Evolutionary conservation across 768 basidiomycete genomes (phyloP).

Genomic region (Lanmaoa pseudosensibilis): DNA sequence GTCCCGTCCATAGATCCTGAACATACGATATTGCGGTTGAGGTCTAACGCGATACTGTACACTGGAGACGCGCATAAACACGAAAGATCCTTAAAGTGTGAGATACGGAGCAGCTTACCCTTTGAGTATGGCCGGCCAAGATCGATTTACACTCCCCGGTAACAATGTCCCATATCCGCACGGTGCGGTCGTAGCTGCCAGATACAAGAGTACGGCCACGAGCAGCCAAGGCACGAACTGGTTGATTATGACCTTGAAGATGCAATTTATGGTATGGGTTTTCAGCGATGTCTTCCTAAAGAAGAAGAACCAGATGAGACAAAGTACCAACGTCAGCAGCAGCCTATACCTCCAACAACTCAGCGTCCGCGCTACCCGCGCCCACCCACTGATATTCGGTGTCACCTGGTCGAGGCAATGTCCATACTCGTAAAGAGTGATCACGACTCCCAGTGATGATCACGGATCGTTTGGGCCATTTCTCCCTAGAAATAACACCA

Average conservation of each 20-base stretch:
- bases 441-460: constrained; percentile 76
- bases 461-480: constrained; percentile 67
- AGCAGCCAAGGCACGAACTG: constrained; percentile 90
- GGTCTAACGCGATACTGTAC: constrained; percentile 92
- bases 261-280: constrained; percentile 91
- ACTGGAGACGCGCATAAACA: constrained; percentile 49
- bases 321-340: not conserved
- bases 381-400: constrained; percentile 71
- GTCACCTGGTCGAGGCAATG: constrained; percentile 65
- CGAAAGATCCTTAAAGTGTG: not conserved
- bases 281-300: constrained; percentile 66
- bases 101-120: constrained; percentile 47
- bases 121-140: no score
- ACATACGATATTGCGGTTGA: constrained; percentile 84
- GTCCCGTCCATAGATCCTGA: constrained; percentile 99
- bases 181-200: constrained; percentile 93
- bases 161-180: constrained; percentile 93
- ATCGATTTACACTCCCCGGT: constrained; percentile 77
- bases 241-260: constrained; percentile 87
- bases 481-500: constrained; percentile 64
- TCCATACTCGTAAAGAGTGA: constrained; percentile 66
- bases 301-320: constrained; percentile 11
- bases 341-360: constrained; percentile 49
- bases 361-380: constrained; percentile 54
- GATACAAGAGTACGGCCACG: constrained; percentile 88